phyloP scores from a whole-genome alignment of 495 filamentous ascomycete species.

The Clavariopsis aquatica region DNA sequence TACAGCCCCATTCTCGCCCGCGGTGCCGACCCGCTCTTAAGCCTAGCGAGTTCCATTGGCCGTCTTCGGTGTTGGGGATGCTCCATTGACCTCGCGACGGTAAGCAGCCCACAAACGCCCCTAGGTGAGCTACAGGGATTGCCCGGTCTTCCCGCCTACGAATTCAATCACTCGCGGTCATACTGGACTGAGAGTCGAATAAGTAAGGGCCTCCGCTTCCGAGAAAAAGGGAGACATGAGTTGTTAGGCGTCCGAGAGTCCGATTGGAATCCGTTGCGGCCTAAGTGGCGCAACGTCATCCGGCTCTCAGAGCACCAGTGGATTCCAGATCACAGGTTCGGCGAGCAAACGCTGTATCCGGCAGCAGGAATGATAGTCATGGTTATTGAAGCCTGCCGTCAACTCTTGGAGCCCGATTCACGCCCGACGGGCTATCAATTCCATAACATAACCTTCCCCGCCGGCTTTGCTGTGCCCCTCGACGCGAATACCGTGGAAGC shows the following conservation, averaged over 20 bases:
- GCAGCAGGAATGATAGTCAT: slow-evolving; percentile 18
- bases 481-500: too few species aligned
- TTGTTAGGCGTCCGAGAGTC: not conserved
- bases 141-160: slow-evolving; percentile 20
- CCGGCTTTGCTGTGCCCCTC: too few species aligned
- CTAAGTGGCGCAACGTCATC: slow-evolving; percentile 2
- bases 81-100: not conserved
- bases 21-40: not conserved
- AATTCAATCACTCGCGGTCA: not conserved
- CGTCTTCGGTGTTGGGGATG: not conserved
- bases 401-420: not conserved
- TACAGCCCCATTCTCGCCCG: not conserved
- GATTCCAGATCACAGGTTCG: slow-evolving; percentile 17
- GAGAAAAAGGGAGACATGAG: not conserved
- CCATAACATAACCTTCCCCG: too few species aligned
- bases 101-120: not conserved
- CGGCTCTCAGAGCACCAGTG: not conserved
- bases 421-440: too few species aligned
- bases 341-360: slow-evolving; percentile 3
- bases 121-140: not conserved
- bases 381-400: slow-evolving; percentile 11
- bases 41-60: not conserved
- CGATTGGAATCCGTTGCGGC: not conserved
- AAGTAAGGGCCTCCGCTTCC: slow-evolving; percentile 1
- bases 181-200: slow-evolving; percentile 14